Percentiles rank a stretch among this genome's conserved stretches.
Conservation (phyloP, 2,329 filamentous ascomycete genomes). For the Cadophora luteo-olivacea region DNA sequence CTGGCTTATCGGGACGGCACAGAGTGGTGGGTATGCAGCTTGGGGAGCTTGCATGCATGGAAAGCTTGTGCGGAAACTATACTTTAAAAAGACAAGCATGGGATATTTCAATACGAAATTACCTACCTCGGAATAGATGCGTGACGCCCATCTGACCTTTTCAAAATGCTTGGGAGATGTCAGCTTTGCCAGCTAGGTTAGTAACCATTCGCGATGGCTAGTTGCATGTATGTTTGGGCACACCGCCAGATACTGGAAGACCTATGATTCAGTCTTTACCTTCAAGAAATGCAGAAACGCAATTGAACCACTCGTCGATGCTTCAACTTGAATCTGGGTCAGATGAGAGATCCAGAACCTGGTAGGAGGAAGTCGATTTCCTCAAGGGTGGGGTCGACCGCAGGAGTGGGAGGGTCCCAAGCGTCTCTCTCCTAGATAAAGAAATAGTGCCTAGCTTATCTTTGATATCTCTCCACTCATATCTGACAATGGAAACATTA, state of each 20-base stretch:
- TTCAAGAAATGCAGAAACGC: too few species aligned
- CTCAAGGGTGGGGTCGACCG: background rate
- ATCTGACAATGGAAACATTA: slow-evolving; percentile 1
- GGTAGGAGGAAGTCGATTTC: background rate
- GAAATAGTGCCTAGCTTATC: background rate
- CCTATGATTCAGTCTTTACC: background rate
- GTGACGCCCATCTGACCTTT: too few species aligned
- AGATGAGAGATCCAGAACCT: background rate
- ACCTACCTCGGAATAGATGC: background rate
- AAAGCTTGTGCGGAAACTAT: slow-evolving; percentile 2
- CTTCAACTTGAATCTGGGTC: background rate
- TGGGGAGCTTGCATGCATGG: slow-evolving; percentile 1
- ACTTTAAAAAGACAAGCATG: background rate
- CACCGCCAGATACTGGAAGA: background rate
- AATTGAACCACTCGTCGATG: background rate
- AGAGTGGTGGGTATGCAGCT: background rate
- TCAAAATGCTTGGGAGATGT: background rate
- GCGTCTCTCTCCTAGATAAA: background rate
- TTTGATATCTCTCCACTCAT: slow-evolving; percentile 14
- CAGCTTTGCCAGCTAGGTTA: background rate
- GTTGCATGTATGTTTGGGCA: background rate
- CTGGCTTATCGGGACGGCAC: slow-evolving; percentile 6
- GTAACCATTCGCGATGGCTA: background rate
- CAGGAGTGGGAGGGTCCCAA: slow-evolving; percentile 1
- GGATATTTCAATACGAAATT: background rate